A percentile compares a stretch with the other conserved stretches of the same genome.
phyloP scores from a whole-genome alignment of 805 yeast genomes.

The Candida hungchunana region DNA sequence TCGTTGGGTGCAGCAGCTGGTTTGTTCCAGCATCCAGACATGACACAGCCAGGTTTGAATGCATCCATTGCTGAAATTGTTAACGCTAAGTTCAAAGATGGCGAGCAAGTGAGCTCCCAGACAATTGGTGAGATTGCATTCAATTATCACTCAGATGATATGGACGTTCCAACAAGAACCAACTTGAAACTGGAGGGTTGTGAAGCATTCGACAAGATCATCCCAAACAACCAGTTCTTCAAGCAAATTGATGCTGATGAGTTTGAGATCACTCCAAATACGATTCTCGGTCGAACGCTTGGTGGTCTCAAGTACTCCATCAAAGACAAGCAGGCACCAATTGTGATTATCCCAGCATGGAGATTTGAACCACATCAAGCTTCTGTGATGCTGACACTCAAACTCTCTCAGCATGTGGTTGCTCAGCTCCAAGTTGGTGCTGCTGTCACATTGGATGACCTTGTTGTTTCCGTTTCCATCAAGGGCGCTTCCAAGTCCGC shows the following conservation, averaged over 20 bases:
- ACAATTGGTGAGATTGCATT: slow-evolving; percentile 85
- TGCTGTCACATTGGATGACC: slow-evolving; percentile 34
- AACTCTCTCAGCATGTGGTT: slow-evolving; percentile 45
- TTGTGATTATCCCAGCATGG: slow-evolving; percentile 80
- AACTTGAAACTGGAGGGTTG: slow-evolving; percentile 39
- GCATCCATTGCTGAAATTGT: slow-evolving; percentile 84
- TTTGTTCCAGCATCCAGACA: slow-evolving; percentile 46
- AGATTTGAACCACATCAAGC: slow-evolving; percentile 82
- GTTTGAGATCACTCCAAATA: slow-evolving; percentile 44
- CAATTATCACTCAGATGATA: slow-evolving; percentile 45
- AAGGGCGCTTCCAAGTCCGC: slow-evolving; percentile 67
- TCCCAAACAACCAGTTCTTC: slow-evolving; percentile 51
- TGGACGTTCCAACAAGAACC: slow-evolving; percentile 38
- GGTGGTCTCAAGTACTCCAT: slow-evolving; percentile 79
- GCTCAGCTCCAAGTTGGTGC: slow-evolving; percentile 33
- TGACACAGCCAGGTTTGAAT: slow-evolving; percentile 60
- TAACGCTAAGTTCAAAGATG: slow-evolving; percentile 70
- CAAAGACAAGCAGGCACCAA: slow-evolving; percentile 53
- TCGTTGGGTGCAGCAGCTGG: slow-evolving; percentile 32
- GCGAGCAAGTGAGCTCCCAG: slow-evolving; percentile 53
- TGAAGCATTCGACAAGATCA: slow-evolving; percentile 39
- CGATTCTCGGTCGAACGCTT: slow-evolving; percentile 58
- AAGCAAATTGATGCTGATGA: slow-evolving; percentile 40
- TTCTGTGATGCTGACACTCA: slow-evolving; percentile 72
- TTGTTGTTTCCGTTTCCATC: slow-evolving; percentile 48